Conservation (phyloP, 129 eudicot species). For the Helichrysum umbraculigerum region DNA sequence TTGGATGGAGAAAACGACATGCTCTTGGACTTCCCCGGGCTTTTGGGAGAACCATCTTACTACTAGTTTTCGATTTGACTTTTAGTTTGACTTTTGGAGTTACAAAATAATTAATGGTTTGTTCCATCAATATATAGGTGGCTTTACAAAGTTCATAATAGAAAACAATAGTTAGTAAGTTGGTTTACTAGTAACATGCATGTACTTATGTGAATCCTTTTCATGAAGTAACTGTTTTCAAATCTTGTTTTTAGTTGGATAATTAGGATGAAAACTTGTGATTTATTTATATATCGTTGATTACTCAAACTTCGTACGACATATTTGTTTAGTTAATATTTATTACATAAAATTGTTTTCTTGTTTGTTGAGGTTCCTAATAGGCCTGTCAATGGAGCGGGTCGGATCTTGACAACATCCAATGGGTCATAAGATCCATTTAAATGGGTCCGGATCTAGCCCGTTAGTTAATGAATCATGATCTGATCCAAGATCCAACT, state of each 20-base stretch:
- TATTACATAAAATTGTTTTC: not conserved
- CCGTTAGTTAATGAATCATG: too few species aligned
- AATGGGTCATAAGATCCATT: too few species aligned
- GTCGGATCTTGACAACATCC: too few species aligned
- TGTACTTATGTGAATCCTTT: not conserved
- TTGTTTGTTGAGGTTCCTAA: not conserved
- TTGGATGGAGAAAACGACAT: slow-evolving; percentile 59
- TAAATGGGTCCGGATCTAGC: too few species aligned
- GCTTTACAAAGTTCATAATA: not conserved
- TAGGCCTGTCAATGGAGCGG: too few species aligned
- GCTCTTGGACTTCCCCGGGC: slow-evolving; percentile 67
- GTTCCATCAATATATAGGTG: slow-evolving; percentile 12
- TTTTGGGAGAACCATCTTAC: slow-evolving; percentile 66
- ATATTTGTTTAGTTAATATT: not conserved
- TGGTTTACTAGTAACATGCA: slow-evolving; percentile 15
- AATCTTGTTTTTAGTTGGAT: not conserved
- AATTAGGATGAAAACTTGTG: too few species aligned
- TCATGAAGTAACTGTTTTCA: not conserved
- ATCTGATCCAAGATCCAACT: too few species aligned
- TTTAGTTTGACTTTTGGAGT: slow-evolving; percentile 21
- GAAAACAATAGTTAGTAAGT: slow-evolving; percentile 5
- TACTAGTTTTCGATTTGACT: slow-evolving; percentile 21
- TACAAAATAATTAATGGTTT: slow-evolving; percentile 21
- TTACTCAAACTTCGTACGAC: not conserved
- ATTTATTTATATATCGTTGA: too few species aligned